Evolutionary conservation across 2,329 filamentous ascomycete species (phyloP).

Genomic region (Aureobasidium namibiae): DNA sequence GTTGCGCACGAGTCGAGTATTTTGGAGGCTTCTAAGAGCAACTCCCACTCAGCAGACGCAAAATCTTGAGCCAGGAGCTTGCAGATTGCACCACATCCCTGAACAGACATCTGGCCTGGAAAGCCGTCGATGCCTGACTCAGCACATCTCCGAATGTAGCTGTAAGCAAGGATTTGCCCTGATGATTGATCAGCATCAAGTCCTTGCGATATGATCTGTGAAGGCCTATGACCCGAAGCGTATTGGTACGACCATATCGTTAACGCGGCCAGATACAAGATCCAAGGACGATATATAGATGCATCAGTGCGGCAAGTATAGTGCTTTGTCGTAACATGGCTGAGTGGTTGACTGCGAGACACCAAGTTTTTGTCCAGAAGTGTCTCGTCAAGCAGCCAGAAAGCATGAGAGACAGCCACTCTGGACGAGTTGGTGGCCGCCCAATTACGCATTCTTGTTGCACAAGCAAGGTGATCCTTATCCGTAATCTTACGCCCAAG

Average conservation of each 20-base stretch:
- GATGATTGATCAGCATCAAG: neutral
- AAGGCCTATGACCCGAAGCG: slow-evolving; percentile 35
- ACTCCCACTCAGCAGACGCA: slow-evolving; percentile 73
- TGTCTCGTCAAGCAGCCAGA: slow-evolving; percentile 76
- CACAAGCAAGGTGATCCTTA: slow-evolving; percentile 69
- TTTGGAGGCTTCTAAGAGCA: slow-evolving; percentile 75
- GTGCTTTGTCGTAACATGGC: slow-evolving; percentile 30
- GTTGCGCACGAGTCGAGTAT: slow-evolving; percentile 62
- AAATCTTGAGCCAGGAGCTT: slow-evolving; percentile 75
- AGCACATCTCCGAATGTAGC: neutral
- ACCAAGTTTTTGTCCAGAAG: slow-evolving; percentile 46
- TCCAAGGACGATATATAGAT: slow-evolving; percentile 83
- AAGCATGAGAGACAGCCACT: slow-evolving; percentile 81
- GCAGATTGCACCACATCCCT: slow-evolving; percentile 69
- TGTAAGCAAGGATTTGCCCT: neutral
- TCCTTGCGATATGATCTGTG: neutral
- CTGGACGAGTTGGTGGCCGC: slow-evolving; percentile 75
- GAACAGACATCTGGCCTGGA: neutral
- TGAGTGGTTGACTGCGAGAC: neutral
- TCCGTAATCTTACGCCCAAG: slow-evolving; percentile 75
- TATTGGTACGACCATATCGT: slow-evolving; percentile 92
- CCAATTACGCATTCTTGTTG: slow-evolving; percentile 79
- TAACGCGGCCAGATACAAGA: slow-evolving; percentile 79
- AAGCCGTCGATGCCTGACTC: neutral
- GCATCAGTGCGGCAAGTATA: slow-evolving; percentile 85